Evolutionary conservation across 2,329 filamentous ascomycete genomes (phyloP).

Genomic region (Paraconiothyrium brasiliense): DNA sequence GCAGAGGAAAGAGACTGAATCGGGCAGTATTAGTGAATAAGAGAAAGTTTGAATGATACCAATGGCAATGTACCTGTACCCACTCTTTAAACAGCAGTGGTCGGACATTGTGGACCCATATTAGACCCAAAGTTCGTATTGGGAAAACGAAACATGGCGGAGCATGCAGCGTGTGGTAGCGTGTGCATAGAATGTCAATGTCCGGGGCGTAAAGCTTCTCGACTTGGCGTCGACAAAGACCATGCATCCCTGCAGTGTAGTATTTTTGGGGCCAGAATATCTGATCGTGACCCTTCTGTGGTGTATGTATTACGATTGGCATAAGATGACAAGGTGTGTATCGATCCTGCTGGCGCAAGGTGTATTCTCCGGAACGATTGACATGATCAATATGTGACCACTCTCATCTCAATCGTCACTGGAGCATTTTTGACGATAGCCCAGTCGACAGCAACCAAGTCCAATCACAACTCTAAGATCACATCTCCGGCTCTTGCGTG

Average conservation of each 20-base stretch:
- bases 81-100: conserved; percentile 13
- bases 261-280: neutral
- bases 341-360: neutral
- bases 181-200: conserved; percentile 6
- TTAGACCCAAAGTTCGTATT: neutral
- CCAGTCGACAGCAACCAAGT: neutral
- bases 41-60: conserved; percentile 2
- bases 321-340: neutral
- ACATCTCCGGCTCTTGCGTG: neutral
- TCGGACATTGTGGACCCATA: conserved; percentile 2
- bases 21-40: conserved; percentile 9
- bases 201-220: neutral
- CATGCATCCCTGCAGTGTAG: conserved; percentile 7
- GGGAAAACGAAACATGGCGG: conserved; percentile 14
- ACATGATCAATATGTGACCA: neutral
- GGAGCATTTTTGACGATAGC: neutral
- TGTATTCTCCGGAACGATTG: neutral
- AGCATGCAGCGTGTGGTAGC: conserved; percentile 6
- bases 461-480: neutral
- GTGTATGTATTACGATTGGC: neutral
- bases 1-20: conserved; percentile 10
- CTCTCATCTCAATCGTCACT: neutral
- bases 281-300: neutral
- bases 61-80: neutral
- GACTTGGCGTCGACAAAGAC: neutral